Evolutionary conservation across 352 stramenopile species (phyloP), one percentile per base, ranked within the genome.

Genomic region (Pythium chondricola): DNA sequence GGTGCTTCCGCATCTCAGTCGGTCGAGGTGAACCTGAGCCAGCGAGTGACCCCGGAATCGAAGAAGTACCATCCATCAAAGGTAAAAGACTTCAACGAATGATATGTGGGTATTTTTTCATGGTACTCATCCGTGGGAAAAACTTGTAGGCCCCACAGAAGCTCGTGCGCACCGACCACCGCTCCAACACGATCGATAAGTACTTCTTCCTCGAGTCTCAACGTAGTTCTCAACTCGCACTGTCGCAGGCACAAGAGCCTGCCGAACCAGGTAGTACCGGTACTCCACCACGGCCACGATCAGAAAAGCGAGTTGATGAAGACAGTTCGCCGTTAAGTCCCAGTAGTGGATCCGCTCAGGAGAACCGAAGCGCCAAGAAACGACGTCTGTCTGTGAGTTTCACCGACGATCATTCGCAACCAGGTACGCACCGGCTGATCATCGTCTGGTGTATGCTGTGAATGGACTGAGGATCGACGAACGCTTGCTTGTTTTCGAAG

Each of bases 181-280:
- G 79, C 17, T 83, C 81, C 4, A 92, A 77, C 56, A 91, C 78
- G n/a, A 92, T 94, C 17, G 83, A 92, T 59, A 90, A 87, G 48
- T 94, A 83, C 52, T 86, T 65, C 42, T 88, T 88, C 55, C 63
- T 92, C 9, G 68, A 85, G 7, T 93, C 80, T 0, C 82, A 93
- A 48, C 71, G 66, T 16, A 58, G 55, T 46, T 86, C 70, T 17
- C 70, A 83, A 17, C 16, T 65, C 29, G 67, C 66, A 16, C 55
- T 56, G 38, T 63, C 36, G 39, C 41, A 71, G 48, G 39, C 70
- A 64, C 52, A 63, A 59, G 40, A 77, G 63, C 20, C 30, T 63
- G 43, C 58, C 45, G n/a, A n/a, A n/a, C n/a, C n/a, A n/a, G n/a
- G n/a, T n/a, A n/a, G n/a, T n/a, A n/a, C n/a, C n/a, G n/a, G n/a